Percentiles rank a stretch among this genome's conserved stretches.
Conservation (phyloP, 768 basidiomycete genomes). For the Rhodotorula babjevae region DNA sequence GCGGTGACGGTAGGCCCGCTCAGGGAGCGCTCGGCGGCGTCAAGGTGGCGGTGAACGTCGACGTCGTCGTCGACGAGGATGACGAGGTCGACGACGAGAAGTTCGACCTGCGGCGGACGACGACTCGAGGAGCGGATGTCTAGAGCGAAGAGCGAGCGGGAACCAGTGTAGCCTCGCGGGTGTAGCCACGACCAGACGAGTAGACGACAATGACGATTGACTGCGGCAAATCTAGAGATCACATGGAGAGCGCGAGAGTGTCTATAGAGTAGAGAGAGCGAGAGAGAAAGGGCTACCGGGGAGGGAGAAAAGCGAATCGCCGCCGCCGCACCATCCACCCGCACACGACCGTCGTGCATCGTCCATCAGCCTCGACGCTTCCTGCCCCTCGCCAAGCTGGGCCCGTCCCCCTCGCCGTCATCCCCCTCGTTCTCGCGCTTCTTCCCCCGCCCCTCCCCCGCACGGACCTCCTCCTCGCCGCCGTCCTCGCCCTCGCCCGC, state of each 20-base stretch:
- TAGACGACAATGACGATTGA: no score
- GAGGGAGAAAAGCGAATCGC: no score
- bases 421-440: not conserved
- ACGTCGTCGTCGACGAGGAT: not conserved
- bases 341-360: no score
- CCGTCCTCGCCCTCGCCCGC: conserved; percentile 4
- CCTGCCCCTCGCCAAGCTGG: not conserved
- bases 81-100: not conserved
- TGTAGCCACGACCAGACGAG: no score
- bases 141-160: not conserved
- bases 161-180: no score
- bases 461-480: not conserved
- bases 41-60: conserved; percentile 8
- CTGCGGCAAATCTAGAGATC: no score
- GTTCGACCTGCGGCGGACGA: not conserved
- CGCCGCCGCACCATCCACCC: no score
- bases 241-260: no score
- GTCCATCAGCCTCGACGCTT: not conserved
- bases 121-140: not conserved
- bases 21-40: not conserved
- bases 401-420: no score
- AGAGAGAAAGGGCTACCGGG: no score
- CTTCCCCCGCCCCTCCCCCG: not conserved
- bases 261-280: no score
- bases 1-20: not conserved